Evolutionary conservation across 2,329 filamentous ascomycete genomes (phyloP).

Genomic region (Claviceps citrina): DNA sequence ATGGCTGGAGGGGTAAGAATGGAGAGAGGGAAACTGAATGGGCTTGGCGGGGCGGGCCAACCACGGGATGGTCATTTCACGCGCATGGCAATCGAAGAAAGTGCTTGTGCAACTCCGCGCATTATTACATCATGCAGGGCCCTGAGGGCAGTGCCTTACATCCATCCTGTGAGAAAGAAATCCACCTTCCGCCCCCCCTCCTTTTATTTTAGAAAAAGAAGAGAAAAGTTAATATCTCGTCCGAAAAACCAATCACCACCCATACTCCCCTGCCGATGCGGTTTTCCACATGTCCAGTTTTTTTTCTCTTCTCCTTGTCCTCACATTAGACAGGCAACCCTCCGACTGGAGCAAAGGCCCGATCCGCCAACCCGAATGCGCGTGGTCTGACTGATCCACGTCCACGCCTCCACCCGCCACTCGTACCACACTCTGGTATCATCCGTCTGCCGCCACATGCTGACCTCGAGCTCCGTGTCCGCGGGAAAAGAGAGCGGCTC

Average conservation of each 20-base stretch:
- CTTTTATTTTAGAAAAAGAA: no score
- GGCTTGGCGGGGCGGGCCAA: not conserved
- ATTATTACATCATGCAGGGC: no score
- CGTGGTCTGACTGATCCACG: slow-evolving; percentile 42
- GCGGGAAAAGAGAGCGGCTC: slow-evolving; percentile 74
- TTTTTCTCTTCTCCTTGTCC: not conserved
- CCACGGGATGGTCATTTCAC: no score
- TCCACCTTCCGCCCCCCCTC: no score
- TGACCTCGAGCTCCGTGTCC: slow-evolving; percentile 71
- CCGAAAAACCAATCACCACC: no score
- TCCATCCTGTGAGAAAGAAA: no score
- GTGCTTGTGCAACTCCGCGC: no score
- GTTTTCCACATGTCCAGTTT: not conserved
- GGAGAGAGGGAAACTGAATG: no score
- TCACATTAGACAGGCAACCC: slow-evolving; percentile 58
- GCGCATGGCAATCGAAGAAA: no score
- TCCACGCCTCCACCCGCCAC: slow-evolving; percentile 83
- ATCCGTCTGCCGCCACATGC: slow-evolving; percentile 93
- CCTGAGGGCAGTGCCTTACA: no score
- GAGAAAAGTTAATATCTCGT: no score
- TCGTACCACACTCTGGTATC: slow-evolving; percentile 97
- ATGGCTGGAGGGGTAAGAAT: slow-evolving; percentile 2
- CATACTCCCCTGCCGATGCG: no score
- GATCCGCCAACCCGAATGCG: slow-evolving; percentile 51
- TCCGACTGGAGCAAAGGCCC: slow-evolving; percentile 52